Percentiles rank a stretch among this genome's conserved stretches.
Conservation (phyloP, 768 basidiomycete genomes). For the Leccinum broughii region DNA sequence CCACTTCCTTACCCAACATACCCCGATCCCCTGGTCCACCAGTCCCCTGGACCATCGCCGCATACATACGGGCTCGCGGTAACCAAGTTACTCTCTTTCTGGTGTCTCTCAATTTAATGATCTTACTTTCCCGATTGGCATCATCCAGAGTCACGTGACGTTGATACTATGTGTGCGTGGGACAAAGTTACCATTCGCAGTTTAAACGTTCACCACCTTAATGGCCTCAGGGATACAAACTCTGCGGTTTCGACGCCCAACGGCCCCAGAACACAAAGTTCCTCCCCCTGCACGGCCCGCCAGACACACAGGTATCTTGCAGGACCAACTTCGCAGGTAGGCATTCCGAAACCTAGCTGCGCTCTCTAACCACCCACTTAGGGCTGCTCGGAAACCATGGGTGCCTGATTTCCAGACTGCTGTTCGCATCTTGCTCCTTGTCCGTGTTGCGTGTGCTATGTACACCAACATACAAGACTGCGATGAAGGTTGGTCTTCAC, state of each 20-base stretch:
- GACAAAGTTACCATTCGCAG: neutral
- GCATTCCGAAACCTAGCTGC: conserved; percentile 10
- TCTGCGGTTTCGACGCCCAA: conserved; percentile 52
- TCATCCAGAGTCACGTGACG: neutral
- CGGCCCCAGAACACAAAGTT: conserved; percentile 17
- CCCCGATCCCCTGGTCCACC: neutral
- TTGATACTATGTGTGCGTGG: neutral
- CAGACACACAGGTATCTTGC: conserved; percentile 70
- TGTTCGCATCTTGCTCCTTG: conserved; percentile 75
- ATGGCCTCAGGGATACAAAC: conserved; percentile 49
- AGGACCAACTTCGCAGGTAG: conserved; percentile 78
- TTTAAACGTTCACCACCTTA: neutral
- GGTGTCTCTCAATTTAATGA: neutral
- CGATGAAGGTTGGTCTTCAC: conserved; percentile 75
- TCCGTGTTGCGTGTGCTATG: conserved; percentile 87
- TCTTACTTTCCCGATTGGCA: conserved; percentile 10
- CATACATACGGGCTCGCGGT: neutral
- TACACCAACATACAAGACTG: conserved; percentile 95
- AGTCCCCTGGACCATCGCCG: neutral
- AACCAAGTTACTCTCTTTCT: neutral
- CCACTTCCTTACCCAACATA: conserved; percentile 9
- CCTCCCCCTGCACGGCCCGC: conserved; percentile 26
- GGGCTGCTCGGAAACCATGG: conserved; percentile 78
- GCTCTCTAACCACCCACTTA: conserved; percentile 28
- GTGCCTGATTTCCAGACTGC: conserved; percentile 83